phyloP scores from a whole-genome alignment of 148 eudicot genomes.

The Chenopodium album region DNA sequence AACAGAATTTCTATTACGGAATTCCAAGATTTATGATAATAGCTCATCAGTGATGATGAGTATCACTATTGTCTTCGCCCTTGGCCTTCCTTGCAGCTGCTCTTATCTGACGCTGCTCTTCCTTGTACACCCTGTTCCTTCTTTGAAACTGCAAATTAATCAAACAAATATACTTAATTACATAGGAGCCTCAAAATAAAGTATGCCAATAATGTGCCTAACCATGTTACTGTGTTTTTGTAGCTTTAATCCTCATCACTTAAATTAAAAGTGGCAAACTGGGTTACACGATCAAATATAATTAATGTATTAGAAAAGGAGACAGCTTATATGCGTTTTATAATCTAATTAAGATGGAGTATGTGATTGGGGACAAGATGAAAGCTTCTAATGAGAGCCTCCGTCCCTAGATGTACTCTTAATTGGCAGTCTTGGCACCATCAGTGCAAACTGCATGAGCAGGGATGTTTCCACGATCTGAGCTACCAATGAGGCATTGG shows the following conservation, averaged over 20 bases:
- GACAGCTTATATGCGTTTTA: neutral
- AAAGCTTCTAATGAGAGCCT: neutral
- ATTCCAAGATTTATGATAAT: neutral
- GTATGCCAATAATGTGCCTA: neutral
- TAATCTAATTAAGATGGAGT: no score
- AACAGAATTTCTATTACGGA: conserved; percentile 25
- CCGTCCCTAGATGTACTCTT: neutral
- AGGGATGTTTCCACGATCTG: neutral
- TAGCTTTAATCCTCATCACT: no score
- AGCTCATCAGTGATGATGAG: conserved; percentile 23
- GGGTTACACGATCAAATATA: no score
- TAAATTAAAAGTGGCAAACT: no score
- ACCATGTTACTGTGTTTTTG: neutral
- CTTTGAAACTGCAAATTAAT: conserved; percentile 69
- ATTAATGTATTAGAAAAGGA: neutral
- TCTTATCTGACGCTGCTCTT: conserved; percentile 92
- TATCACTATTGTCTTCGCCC: conserved; percentile 43
- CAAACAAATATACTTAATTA: neutral
- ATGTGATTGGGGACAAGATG: neutral
- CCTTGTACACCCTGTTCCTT: conserved; percentile 88
- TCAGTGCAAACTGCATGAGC: neutral
- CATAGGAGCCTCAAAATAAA: neutral
- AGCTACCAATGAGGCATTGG: neutral
- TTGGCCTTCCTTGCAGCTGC: conserved; percentile 81
- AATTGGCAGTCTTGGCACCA: neutral